Base-by-base conservation (phyloP, 179 eudicot species). In the Camellia oleifera region DNA sequence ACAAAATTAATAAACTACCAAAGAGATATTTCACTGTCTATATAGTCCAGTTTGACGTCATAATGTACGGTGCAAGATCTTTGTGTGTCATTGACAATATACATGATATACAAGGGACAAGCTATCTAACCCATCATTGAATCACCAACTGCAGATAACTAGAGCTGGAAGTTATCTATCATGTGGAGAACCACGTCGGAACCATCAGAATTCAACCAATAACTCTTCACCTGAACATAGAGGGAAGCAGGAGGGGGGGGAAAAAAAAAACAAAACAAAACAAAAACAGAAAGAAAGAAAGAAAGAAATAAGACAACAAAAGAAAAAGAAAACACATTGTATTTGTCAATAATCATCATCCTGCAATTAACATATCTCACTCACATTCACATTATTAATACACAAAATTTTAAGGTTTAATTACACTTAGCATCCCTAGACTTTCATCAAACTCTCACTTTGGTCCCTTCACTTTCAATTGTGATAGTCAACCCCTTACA, bases 191-290 rank as follows among this genome's bases (percentile, higher is more conserved):
- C 92, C 84, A 95, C 98, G 78, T 94, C 97, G 20, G 89, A 93
- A 23, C 98, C 98, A 84, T 95, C 98, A 74, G 97, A 94, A 82
- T 92, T 92, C 80, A 95, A 78, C 97, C 93, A 91, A 85, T 93
- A 93, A 85, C 87, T 91, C 83, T 95, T 93, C 79, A 95, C 97
- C 97, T 95, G 82, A 13, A 78, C 32, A 42, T 23, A 18, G 17
- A 44, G 53, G 46, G 42, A 64, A 57, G 23, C 10, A 72, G 17
- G 17, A 46, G 17, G 26, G 26, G 26, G 32, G 32, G 48, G 3
- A 46, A 56, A 48, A n/a, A 10, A 79, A 53, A 26, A 63, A 26
- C 3, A 44, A 62, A 67, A 69, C 1, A 53, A 42, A 3, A 78
- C 42, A 75, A 2, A 56, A 2, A 50, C 0, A 48, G 5, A 54